phyloP scores from a whole-genome alignment of 2,329 filamentous ascomycete species.

The Colletotrichum sojae region DNA sequence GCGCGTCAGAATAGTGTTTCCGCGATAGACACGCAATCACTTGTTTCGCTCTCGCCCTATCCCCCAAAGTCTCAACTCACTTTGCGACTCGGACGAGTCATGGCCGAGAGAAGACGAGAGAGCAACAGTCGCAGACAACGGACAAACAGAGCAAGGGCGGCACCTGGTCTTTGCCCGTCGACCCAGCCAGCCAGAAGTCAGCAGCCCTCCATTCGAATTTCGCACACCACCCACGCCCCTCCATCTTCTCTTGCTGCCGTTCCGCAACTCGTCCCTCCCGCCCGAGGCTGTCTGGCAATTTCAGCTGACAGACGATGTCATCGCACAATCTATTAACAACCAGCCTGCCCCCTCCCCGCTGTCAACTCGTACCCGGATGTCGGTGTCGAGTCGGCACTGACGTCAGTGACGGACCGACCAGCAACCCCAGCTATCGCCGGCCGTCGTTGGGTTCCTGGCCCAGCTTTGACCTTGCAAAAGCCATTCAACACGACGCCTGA shows the following conservation, averaged over 20 bases:
- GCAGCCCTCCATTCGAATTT: slow-evolving; percentile 6
- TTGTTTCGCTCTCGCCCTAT: slow-evolving; percentile 40
- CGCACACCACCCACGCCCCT: slow-evolving; percentile 5
- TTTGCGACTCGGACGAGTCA: slow-evolving; percentile 38
- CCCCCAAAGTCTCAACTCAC: slow-evolving; percentile 37
- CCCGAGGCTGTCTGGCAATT: slow-evolving; percentile 32
- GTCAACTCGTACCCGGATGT: slow-evolving; percentile 21
- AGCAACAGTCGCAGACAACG: slow-evolving; percentile 12
- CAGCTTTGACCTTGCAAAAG: slow-evolving; percentile 38
- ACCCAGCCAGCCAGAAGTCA: slow-evolving; percentile 7
- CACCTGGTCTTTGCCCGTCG: slow-evolving; percentile 14
- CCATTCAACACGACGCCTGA: slow-evolving; percentile 23
- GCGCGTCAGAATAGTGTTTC: slow-evolving; percentile 37
- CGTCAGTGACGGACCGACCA: slow-evolving; percentile 21
- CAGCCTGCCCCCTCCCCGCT: slow-evolving; percentile 9
- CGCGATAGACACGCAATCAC: slow-evolving; percentile 38
- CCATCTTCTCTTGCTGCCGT: not conserved
- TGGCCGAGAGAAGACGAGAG: slow-evolving; percentile 7
- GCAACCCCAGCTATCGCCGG: not conserved
- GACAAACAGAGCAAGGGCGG: slow-evolving; percentile 17
- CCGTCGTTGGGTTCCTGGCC: slow-evolving; percentile 2
- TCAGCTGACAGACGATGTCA: slow-evolving; percentile 40
- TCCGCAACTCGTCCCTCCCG: slow-evolving; percentile 11
- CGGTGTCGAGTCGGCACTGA: slow-evolving; percentile 27
- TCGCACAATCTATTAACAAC: slow-evolving; percentile 18